phyloP scores from a whole-genome alignment of 164 flowering plant species.

The Akebia trifoliata region DNA sequence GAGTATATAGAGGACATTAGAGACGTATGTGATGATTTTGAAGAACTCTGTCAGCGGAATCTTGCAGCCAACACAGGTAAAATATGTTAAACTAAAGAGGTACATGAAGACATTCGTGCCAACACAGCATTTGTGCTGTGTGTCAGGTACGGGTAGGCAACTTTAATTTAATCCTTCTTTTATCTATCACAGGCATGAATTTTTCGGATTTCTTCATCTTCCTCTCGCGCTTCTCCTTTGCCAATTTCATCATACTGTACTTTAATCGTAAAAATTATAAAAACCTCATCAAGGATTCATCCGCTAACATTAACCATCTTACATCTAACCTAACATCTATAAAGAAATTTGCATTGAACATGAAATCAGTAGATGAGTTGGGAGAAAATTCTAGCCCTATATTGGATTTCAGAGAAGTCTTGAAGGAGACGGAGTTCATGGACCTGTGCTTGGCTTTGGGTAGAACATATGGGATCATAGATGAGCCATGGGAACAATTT shows the following conservation, averaged over 20 bases:
- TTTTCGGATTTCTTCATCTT: constrained; percentile 67
- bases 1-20: constrained; percentile 84
- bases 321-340: constrained; percentile 44
- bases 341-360: constrained; percentile 36
- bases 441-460: constrained; percentile 37
- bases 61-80: constrained; percentile 93
- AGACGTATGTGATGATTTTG: constrained; percentile 93
- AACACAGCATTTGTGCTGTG: not conserved
- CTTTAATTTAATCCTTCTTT: constrained; percentile 2
- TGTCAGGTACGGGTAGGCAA: not conserved
- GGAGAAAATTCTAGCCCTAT: constrained; percentile 13
- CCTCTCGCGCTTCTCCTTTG: constrained; percentile 50
- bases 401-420: constrained; percentile 31
- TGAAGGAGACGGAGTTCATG: constrained; percentile 41
- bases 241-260: constrained; percentile 48
- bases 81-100: not conserved
- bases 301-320: constrained; percentile 26
- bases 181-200: constrained; percentile 72
- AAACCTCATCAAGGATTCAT: constrained; percentile 10
- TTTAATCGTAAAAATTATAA: constrained; percentile 13
- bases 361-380: constrained; percentile 28
- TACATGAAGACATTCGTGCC: not conserved
- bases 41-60: constrained; percentile 93
- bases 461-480: constrained; percentile 33
- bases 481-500: constrained; percentile 15